phyloP scores from a whole-genome alignment of 2,329 filamentous ascomycete genomes.

The Diaporthe sp. region DNA sequence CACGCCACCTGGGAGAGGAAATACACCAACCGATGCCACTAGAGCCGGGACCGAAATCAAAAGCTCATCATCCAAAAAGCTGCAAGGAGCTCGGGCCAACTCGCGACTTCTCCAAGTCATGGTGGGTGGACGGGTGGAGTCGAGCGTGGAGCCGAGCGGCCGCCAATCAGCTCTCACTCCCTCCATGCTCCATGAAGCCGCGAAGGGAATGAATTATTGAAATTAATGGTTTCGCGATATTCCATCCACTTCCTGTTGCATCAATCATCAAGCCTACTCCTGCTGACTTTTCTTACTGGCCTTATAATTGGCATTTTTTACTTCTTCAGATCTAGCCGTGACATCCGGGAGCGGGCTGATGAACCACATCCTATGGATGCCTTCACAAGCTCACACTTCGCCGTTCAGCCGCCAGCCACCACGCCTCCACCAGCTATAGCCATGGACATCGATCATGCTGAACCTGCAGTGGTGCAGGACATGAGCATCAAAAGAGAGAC shows the following conservation, averaged over 20 bases:
- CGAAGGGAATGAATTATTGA: slow-evolving; percentile 23
- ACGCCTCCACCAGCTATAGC: slow-evolving; percentile 8
- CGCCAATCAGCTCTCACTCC: slow-evolving; percentile 37
- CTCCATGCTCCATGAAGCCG: neutral
- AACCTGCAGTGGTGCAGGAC: slow-evolving; percentile 3
- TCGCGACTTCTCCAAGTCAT: slow-evolving; percentile 25
- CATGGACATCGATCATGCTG: slow-evolving; percentile 36
- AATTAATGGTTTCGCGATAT: neutral
- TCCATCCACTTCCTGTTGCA: neutral
- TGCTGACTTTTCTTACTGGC: neutral
- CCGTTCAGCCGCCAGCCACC: slow-evolving; percentile 22
- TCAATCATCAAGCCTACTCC: neutral
- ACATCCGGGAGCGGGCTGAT: neutral
- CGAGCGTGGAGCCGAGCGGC: neutral
- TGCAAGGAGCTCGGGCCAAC: slow-evolving; percentile 39
- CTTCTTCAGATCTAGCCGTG: neutral
- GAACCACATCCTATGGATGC: slow-evolving; percentile 20
- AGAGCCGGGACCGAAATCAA: slow-evolving; percentile 12
- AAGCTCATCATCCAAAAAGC: slow-evolving; percentile 22
- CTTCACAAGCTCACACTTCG: slow-evolving; percentile 39
- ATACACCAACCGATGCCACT: neutral
- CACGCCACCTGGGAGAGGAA: slow-evolving; percentile 24
- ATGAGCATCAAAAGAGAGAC: slow-evolving; percentile 37
- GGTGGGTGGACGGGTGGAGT: slow-evolving; percentile 7
- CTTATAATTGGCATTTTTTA: neutral